Evolutionary conservation across 352 stramenopile genomes (phyloP), one percentile per base, ranked within the genome.

Genomic region (Globisporangium emineosum): DNA sequence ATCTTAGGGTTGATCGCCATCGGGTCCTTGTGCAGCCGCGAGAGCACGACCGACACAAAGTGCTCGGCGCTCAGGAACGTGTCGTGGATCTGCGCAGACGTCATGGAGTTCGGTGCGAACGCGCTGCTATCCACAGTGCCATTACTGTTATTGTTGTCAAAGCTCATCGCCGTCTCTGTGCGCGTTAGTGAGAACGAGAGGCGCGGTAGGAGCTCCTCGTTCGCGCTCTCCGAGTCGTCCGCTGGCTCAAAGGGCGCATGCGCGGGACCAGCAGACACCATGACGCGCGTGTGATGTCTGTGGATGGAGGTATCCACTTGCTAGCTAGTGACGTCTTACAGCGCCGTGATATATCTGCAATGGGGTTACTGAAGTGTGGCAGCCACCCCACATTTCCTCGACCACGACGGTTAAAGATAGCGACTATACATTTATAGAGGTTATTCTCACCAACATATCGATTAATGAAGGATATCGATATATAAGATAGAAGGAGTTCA

Each of bases 11-110:
- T 65, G 19, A 91, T 56, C 9, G 78, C 79, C 57, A 75, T 62
- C 21, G 79, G 70, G 62, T 89, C 82, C 21, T 73, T 71, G 37
- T 69, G 71, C 52, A 91, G 66, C 23, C 80, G 75, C 33, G 79
- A 89, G 27, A 88, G 68, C 64, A 86, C 78, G 9, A 75, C 79
- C 1, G 75, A 29, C 21, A 85, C 80, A 25, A 91, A 86, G 40
- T 83, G 76, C 62, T 86, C 75, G 25, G 82, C 82, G 40, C 52
- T 56, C 37, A 60, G 40, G 21, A 66, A 66, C 60, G 60, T 66
- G 19, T 66, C 60, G 51, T 66, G 60, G 12, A 66, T 23, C 51
- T 66, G 60, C 27, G 52, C 30, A 7, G 51, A 19, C 37, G 60
- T 60, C 49, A 66, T 51, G 23, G 4, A 19, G 19, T 21, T 27